Percentiles rank a stretch among this genome's conserved stretches.
Conservation (phyloP, 2,329 filamentous ascomycete genomes). For the Phymatotrichopsis omnivora region DNA sequence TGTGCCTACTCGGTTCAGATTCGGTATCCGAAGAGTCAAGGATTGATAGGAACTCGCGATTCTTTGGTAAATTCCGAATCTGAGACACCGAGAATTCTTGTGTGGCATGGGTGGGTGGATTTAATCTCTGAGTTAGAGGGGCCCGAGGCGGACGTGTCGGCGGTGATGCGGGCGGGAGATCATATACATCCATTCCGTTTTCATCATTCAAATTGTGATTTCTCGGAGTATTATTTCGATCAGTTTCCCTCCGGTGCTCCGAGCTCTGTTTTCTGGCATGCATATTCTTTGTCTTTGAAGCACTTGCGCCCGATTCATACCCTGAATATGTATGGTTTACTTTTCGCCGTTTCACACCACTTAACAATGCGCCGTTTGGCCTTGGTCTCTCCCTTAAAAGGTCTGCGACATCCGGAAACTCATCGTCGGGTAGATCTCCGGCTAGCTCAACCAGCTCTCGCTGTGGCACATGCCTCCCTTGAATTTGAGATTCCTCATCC, state of each 20-base stretch:
- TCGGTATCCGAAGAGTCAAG: conserved; percentile 17
- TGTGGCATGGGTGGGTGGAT: no score
- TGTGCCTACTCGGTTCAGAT: not conserved
- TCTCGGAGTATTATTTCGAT: not conserved
- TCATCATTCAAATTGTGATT: not conserved
- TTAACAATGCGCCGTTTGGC: not conserved
- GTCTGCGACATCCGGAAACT: conserved; percentile 4
- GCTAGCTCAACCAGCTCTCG: not conserved
- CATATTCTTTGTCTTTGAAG: conserved; percentile 2
- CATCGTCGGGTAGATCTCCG: not conserved
- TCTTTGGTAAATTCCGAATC: no score
- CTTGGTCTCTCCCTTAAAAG: not conserved
- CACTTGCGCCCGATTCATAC: not conserved
- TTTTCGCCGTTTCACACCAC: conserved; percentile 23
- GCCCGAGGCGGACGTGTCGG: conserved; percentile 1
- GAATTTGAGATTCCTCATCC: conserved; percentile 3
- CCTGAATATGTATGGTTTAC: conserved; percentile 24
- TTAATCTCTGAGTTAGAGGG: not conserved
- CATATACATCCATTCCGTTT: conserved; percentile 12
- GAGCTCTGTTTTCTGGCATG: not conserved
- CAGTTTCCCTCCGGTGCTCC: not conserved
- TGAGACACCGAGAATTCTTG: no score
- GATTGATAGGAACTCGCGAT: conserved; percentile 8
- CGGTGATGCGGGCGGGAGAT: conserved; percentile 7
- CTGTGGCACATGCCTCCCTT: not conserved